Percentiles rank a stretch among this genome's conserved stretches.
phyloP scores from a whole-genome alignment of 495 filamentous ascomycete species.

The Penicillium turbatum region DNA sequence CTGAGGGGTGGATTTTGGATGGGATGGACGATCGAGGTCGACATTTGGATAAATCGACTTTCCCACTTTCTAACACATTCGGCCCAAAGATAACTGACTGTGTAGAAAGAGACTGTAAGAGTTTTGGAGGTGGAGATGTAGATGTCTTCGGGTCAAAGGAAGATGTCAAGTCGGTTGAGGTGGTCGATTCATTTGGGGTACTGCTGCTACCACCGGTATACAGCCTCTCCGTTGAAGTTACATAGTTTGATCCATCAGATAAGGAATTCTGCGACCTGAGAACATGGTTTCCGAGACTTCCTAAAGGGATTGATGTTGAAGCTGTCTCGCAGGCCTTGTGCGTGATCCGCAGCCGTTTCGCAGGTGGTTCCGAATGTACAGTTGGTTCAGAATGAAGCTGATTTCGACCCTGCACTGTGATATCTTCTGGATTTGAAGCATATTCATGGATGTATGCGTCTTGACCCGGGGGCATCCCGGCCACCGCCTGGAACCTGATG shows the following conservation, averaged over 20 bases:
- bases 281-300: not conserved
- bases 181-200: conserved; percentile 29
- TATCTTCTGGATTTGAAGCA: conserved; percentile 5
- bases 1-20: conserved; percentile 59
- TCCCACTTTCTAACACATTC: conserved; percentile 17
- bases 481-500: conserved; percentile 10
- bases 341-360: conserved; percentile 19
- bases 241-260: conserved; percentile 2
- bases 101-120: conserved; percentile 13
- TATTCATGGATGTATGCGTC: conserved; percentile 13
- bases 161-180: conserved; percentile 27
- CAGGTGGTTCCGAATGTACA: conserved; percentile 14
- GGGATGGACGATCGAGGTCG: conserved; percentile 78
- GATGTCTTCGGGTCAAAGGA: conserved; percentile 27
- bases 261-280: not conserved
- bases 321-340: conserved; percentile 5
- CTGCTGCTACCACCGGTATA: conserved; percentile 20
- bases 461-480: conserved; percentile 9
- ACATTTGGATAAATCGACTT: conserved; percentile 29
- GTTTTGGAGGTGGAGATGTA: conserved; percentile 26
- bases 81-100: conserved; percentile 12
- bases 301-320: conserved; percentile 2
- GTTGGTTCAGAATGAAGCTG: not conserved
- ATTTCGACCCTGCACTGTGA: not conserved
- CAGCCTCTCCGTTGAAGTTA: conserved; percentile 8